Base-by-base conservation (phyloP, 371 early-diverging fungal species). In the Lichtheimia ornata region DNA sequence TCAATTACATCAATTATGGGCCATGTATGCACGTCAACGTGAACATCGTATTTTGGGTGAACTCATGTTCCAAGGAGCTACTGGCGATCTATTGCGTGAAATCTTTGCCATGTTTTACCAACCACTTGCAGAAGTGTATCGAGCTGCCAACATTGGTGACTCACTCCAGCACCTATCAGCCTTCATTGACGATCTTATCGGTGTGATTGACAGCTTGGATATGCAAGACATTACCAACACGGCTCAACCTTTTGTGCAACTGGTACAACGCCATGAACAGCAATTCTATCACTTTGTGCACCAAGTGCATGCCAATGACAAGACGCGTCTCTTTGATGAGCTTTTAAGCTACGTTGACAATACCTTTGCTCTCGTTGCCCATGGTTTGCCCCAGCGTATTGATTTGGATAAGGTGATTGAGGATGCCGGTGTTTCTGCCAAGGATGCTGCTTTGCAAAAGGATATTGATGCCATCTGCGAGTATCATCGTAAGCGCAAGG, bases 41-140 rank as follows among this genome's bases (percentile, higher is more conserved):
- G 85, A 87, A 35, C 81, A 82, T 50, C 74, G 82, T 52, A 63
- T 77, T 27, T 66, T 84, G 65, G 75, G 78, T 56, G 70, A 69
- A 2, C 64, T 87, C 17, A 63, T 85, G 61, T 84, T 78, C 68
- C 76, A 84, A 47, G 87, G 85, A 3, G 71, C 77, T 7, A 82
- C 87, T 0, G 82, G 83, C 2, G 82, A 84, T 45, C 64, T 87
- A 27, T 65, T 87, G 40, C 84, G 81, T 56, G 85, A 87, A 42
- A 53, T 85, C n/a, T 72, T 87, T 45, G 63, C 83, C 9, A 74
- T 85, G 24, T 84, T 87, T 47, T 87, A 87, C 55, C 68, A 79
- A 47, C 87, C 87, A 5, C 49, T 87, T 45, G 82, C 82, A 12
- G 69, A 81, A 60, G 82, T 87, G 4, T 87, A 87, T 67, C 81